Base-by-base conservation (phyloP, 192 early-diverging fungal genomes). In the Gaertneriomyces sp. region DNA sequence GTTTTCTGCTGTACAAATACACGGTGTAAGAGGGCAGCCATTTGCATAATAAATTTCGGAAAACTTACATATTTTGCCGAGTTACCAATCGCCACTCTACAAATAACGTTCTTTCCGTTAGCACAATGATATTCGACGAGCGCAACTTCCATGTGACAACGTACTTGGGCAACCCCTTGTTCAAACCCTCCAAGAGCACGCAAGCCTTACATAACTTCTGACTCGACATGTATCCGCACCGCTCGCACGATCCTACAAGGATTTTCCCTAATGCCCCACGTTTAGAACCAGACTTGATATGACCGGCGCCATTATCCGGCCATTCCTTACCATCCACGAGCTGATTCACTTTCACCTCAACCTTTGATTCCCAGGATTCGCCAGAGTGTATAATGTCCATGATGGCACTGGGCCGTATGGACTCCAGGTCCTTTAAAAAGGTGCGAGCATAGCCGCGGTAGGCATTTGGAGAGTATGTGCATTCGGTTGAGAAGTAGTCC, bases 401-500 rank as follows among this genome's bases (percentile, higher is more conserved):
- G 70, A 98, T 97, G 11, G 93, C 80, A 59, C 78, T 87, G 0
- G 95, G 89, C 45, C 96, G 81, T 41, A 98, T 86, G 6, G 87
- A 74, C 64, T 98, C 96, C 60, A 98, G 79, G 70, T 97, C 94
- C 75, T 98, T 98, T 42, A 98, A 80, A 74, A 95, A 97, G 19
- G 89, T 87, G 46, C 96, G 82, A 8, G 94, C 96, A 74, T 96
- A 85, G 5, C 96, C 96, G 45, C 96, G 89, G 61, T 97, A 98
- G 5, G 96, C 93, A 67, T 98, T 94, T 25, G 95, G 95, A 41
- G 93, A 93, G 75, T 98, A 98, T 19, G 91, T 93, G 72, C 96
- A 98, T 72, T 98, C 96, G 9, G 96, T 98, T 10, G 94, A 95
- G 59, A 98, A 98, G 79, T 98, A 98, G 70, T 98, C 96, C 20